A percentile compares a stretch with the other conserved stretches of the same genome.
phyloP scores from a whole-genome alignment of 495 filamentous ascomycete species.

The Alectoria sarmentosa region DNA sequence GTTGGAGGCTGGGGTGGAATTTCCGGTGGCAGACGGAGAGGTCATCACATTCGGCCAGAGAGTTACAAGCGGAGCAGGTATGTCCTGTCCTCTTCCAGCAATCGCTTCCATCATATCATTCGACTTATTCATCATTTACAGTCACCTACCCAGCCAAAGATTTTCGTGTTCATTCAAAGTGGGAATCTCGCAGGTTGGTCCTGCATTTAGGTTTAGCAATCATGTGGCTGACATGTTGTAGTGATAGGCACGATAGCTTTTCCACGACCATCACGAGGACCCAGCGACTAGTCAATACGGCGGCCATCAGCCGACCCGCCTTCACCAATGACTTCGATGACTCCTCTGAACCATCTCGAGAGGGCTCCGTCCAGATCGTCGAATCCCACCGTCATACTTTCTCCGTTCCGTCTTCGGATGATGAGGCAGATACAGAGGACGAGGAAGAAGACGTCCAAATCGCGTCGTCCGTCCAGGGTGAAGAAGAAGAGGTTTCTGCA shows the following conservation, averaged over 20 bases:
- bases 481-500: constrained; percentile 13
- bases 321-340: constrained; percentile 34
- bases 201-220: background rate
- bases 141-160: constrained; percentile 24
- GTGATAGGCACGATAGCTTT: background rate
- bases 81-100: constrained; percentile 15
- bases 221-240: background rate
- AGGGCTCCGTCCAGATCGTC: constrained; percentile 21
- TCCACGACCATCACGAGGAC: background rate
- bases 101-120: background rate
- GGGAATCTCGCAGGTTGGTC: constrained; percentile 18
- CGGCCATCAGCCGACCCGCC: background rate
- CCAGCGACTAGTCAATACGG: background rate
- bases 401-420: constrained; percentile 25
- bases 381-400: constrained; percentile 19
- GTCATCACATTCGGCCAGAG: constrained; percentile 48
- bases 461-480: constrained; percentile 13
- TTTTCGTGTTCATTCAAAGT: constrained; percentile 20
- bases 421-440: constrained; percentile 20
- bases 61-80: constrained; percentile 46
- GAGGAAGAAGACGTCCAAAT: constrained; percentile 23
- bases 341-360: constrained; percentile 22
- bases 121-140: constrained; percentile 3
- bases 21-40: constrained; percentile 38
- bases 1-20: constrained; percentile 33